Conservation (phyloP, 1,284 basidiomycete species). For the Apiotrichum veenhuisii region DNA sequence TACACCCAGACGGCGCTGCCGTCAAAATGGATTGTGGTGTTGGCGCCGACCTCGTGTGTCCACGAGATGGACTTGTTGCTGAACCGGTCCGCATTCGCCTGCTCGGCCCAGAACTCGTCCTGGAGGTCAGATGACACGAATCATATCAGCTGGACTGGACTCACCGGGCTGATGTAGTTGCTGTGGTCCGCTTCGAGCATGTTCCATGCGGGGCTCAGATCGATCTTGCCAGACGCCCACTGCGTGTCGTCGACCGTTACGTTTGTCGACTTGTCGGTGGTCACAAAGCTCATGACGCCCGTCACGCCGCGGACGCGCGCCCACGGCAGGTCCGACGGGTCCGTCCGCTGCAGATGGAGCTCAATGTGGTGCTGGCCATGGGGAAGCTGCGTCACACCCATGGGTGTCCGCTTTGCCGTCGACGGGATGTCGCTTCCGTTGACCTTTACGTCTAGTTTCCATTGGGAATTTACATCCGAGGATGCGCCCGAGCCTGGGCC, state of each 20-base stretch:
- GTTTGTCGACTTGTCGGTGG: conserved; percentile 19
- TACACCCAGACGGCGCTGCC: conserved; percentile 34
- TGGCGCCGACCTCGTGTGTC: conserved; percentile 26
- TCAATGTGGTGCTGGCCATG: conserved; percentile 20
- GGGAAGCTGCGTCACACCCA: conserved; percentile 19
- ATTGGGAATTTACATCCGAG: background rate
- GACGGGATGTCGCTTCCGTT: conserved; percentile 16
- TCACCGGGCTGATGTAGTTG: conserved; percentile 35
- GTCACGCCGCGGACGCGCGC: conserved; percentile 23
- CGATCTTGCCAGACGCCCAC: conserved; percentile 31
- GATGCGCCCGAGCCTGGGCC: background rate
- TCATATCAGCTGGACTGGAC: background rate
- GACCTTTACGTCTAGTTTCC: conserved; percentile 12
- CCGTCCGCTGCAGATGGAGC: conserved; percentile 16
- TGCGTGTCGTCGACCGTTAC: conserved; percentile 37
- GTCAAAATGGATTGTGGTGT: conserved; percentile 25
- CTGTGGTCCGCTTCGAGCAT: conserved; percentile 32
- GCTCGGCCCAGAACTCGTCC: conserved; percentile 26
- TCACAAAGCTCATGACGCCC: conserved; percentile 16
- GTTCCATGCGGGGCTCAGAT: conserved; percentile 35
- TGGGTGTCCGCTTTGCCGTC: background rate
- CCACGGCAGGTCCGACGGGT: conserved; percentile 10
- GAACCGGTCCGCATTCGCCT: conserved; percentile 11
- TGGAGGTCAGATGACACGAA: conserved; percentile 2
- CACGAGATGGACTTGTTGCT: conserved; percentile 32